Evolutionary conservation across 2,329 filamentous ascomycete genomes (phyloP), one percentile per base, ranked within the genome.

Genomic region (Xylaria sp.): DNA sequence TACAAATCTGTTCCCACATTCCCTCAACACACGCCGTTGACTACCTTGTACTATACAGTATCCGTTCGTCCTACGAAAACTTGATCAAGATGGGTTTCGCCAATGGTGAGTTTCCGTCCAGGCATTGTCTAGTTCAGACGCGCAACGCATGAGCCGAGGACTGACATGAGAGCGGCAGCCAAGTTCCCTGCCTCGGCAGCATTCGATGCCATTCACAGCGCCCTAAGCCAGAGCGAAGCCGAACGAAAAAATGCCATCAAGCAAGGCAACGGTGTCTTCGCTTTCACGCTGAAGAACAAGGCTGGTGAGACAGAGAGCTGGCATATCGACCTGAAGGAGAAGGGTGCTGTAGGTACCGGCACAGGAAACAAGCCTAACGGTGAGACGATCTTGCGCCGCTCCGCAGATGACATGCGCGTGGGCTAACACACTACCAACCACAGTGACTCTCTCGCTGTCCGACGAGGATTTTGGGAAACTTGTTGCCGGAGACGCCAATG

Each of bases 281-380:
- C 90, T 68, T 98, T 99, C 83, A 93, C 89, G 61, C 85, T 99
- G 72, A 98, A 97, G 87, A 99, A 99, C 86, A 81, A 84, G 65
- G 86, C 86, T 27, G 93, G 93, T 74, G 88, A 94, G 80, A 90
- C 89, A 66, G 89, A 93, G 76, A 92, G 89, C 82, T 99, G 96
- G 96, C 89, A 96, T 84, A 92, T 99, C 74, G 96, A 99, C 80
- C 89, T 99, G 69, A 97, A 97, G 86, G 87, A 96, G 76, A 91
- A 90, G 69, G 96, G 96, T 70, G 87, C 86, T 63, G 94, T 97
- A 47, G 91, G 87, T 74, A 91, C 91, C 77, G 96, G 96, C 63
- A 79, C 87, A 29, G 91, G 91, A 73, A 87, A 87, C 73, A 97
- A 97, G 84, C 90, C 95, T 45, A 93, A 90, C 78, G 92, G 93